phyloP scores from a whole-genome alignment of 345 rosid species.

The Geranium rotundifolium region DNA sequence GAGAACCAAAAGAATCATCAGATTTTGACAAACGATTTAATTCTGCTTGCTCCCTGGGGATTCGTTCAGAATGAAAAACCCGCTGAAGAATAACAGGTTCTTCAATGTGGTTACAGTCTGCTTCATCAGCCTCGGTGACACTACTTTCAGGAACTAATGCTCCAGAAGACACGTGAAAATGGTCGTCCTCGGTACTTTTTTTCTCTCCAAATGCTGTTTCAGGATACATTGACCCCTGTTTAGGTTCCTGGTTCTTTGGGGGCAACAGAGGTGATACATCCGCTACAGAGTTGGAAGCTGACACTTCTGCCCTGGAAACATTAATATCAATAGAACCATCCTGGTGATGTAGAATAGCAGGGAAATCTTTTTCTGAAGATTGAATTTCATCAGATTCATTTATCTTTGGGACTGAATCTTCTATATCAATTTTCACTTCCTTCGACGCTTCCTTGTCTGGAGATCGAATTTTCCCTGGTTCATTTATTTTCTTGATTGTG shows the following conservation, averaged over 20 bases:
- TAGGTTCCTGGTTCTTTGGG: conserved; percentile 37
- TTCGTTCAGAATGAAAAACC: conserved; percentile 67
- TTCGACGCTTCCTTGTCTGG: conserved; percentile 31
- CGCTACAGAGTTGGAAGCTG: conserved; percentile 14
- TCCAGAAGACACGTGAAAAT: conserved; percentile 27
- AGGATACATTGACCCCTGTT: conserved; percentile 23
- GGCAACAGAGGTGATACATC: conserved; percentile 21
- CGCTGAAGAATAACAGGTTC: conserved; percentile 52
- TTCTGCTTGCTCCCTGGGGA: conserved; percentile 64
- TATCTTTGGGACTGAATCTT: conserved; percentile 32
- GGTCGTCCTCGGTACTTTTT: conserved; percentile 34
- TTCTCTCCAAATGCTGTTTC: conserved; percentile 38
- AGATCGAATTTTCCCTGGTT: conserved; percentile 25
- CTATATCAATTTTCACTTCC: conserved; percentile 39
- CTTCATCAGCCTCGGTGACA: conserved; percentile 37
- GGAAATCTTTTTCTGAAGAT: conserved; percentile 26
- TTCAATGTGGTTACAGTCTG: conserved; percentile 36
- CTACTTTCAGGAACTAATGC: conserved; percentile 29
- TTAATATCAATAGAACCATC: conserved; percentile 16
- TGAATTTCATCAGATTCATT: conserved; percentile 22
- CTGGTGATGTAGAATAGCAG: conserved; percentile 10
- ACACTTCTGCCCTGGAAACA: conserved; percentile 26
- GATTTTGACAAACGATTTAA: conserved; percentile 78
- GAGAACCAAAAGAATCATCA: conserved; percentile 77
- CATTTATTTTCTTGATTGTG: conserved; percentile 23